phyloP scores from a whole-genome alignment of 306 rosid species.

The Prunus dulcis region DNA sequence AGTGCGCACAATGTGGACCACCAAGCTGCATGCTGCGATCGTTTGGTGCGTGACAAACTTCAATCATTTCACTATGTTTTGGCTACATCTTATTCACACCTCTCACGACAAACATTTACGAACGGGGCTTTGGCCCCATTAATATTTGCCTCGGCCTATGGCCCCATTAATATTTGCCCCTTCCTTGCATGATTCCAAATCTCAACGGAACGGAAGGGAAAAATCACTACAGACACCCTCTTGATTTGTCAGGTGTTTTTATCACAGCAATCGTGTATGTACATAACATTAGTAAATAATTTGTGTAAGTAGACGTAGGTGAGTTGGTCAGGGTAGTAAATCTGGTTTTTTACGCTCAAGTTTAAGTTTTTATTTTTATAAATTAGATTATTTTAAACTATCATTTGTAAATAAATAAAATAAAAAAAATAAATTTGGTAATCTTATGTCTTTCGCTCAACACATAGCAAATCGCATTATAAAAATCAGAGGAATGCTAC shows the following conservation, averaged over 20 bases:
- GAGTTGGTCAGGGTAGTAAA: too few species aligned
- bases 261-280: neutral
- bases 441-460: too few species aligned
- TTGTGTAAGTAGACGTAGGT: neutral
- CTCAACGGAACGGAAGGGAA: neutral
- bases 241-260: neutral
- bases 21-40: neutral
- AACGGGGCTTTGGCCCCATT: neutral
- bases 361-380: too few species aligned
- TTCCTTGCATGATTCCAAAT: neutral
- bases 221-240: neutral
- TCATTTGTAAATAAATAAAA: too few species aligned
- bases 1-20: neutral
- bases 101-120: constrained; percentile 24
- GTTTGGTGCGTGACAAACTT: constrained; percentile 35
- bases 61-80: neutral
- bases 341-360: too few species aligned
- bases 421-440: too few species aligned
- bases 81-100: constrained; percentile 24
- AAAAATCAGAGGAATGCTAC: too few species aligned
- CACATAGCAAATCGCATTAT: too few species aligned
- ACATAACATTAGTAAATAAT: neutral
- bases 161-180: constrained; percentile 6
- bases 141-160: neutral
- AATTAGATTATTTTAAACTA: too few species aligned